Base-by-base conservation (phyloP, 2,329 filamentous ascomycete genomes). In the Stromatinia cepivora region DNA sequence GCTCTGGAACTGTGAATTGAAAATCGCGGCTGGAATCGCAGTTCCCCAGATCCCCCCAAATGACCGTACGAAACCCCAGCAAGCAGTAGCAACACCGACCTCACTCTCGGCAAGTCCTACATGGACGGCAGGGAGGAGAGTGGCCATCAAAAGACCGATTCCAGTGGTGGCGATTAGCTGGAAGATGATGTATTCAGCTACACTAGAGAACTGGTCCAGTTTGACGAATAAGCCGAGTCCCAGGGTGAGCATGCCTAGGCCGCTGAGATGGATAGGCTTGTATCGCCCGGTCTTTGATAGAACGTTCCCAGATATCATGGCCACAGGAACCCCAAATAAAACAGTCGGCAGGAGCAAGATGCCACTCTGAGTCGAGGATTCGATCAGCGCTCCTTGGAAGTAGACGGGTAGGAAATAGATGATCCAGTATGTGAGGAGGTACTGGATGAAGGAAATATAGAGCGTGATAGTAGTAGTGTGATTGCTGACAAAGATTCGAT, bases 341-440 rank as follows among this genome's bases (percentile, higher is more conserved):
- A 61, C 34, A 25, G 50, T 28, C 7, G 82, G 79, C 31, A 83
- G 75, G 48, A 79, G 78, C 34, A 34, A 34, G 34, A 52, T 75
- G 72, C 80, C 81, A 0, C 78, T 79, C 54, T 71, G 58, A 8
- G 75, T 75, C 0, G 80, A 76, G 50, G 70, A 75, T 59, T 76
- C 74, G 34, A 76, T 76, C 65, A 78, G 78, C 71, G 84, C 78
- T 48, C 79, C 78, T 77, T 85, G 82, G 75, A 85, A 84, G 77
- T 82, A 85, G 67, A 84, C 77, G 6, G 83, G 82, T 11, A 84
- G 76, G 69, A 83, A 83, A 74, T 81, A 82, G 8, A 64, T 59
- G 11, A 75, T 69, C 78, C 80, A 81, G 59, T 78, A 78, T 5
- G 77, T 67, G 20, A 81, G 72, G 7, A 82, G 69, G 4, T 76